phyloP scores from a whole-genome alignment of 768 basidiomycete genomes.

The Tulasnella sp. region DNA sequence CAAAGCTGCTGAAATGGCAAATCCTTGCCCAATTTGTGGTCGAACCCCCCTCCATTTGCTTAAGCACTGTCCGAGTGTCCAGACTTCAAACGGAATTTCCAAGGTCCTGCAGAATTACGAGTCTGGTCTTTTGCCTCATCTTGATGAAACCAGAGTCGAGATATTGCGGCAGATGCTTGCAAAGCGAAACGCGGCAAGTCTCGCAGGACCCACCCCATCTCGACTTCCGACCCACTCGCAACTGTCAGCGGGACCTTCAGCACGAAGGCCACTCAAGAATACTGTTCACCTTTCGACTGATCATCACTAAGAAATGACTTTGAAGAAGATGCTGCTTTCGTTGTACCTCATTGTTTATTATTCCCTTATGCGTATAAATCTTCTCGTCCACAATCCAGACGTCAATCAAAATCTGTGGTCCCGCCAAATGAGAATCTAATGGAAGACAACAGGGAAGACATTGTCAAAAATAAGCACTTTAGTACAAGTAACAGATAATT shows the following conservation, averaged over 20 bases:
- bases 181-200: neutral
- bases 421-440: no score
- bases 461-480: neutral
- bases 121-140: neutral
- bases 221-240: neutral
- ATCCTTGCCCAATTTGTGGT: constrained; percentile 40
- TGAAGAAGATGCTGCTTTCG: neutral
- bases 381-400: neutral
- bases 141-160: neutral
- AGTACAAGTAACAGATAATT: neutral
- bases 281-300: neutral
- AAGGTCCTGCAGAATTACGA: neutral
- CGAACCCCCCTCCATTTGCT: constrained; percentile 33
- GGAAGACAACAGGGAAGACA: neutral
- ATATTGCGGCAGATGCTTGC: neutral
- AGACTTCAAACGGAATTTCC: neutral
- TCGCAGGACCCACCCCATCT: neutral
- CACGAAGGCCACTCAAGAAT: neutral
- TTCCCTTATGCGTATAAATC: neutral
- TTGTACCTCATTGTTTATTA: neutral
- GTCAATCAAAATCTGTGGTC: no score
- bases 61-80: constrained; percentile 45
- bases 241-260: neutral
- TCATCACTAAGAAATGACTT: neutral
- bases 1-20: neutral